Conservation (phyloP, 495 filamentous ascomycete genomes). For the Delitschia confertaspora region DNA sequence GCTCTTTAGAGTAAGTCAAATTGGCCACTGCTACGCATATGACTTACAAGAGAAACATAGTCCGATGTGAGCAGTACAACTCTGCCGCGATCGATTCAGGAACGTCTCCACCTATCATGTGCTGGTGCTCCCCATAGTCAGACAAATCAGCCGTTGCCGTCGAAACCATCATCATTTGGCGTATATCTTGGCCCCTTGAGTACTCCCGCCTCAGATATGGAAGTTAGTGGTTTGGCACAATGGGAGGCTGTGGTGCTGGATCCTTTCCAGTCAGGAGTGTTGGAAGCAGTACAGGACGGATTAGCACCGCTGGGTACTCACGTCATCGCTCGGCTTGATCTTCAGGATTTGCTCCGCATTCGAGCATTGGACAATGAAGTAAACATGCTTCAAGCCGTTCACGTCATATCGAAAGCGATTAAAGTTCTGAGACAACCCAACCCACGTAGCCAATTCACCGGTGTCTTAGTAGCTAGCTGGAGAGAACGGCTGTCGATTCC, state of each 20-base stretch:
- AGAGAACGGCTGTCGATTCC: constrained; percentile 32
- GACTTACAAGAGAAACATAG: too few relatives aligned
- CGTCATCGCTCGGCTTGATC: constrained; percentile 41
- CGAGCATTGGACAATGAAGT: constrained; percentile 29
- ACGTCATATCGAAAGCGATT: constrained; percentile 31
- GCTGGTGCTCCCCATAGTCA: constrained; percentile 2
- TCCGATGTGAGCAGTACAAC: background rate
- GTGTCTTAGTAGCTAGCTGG: constrained; percentile 46
- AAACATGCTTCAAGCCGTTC: constrained; percentile 33
- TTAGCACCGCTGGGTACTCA: constrained; percentile 18
- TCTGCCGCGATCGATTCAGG: constrained; percentile 16
- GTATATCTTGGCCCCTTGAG: constrained; percentile 42
- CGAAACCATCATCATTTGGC: constrained; percentile 42
- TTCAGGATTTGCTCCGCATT: constrained; percentile 31
- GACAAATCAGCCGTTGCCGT: constrained; percentile 4
- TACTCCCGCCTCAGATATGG: constrained; percentile 31
- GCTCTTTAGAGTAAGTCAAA: constrained; percentile 16
- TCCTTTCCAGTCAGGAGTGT: constrained; percentile 37
- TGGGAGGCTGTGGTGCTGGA: constrained; percentile 46
- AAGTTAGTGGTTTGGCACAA: constrained; percentile 35
- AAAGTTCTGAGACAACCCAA: constrained; percentile 12
- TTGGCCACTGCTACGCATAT: background rate
- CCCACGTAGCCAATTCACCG: constrained; percentile 32
- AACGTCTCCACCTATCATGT: constrained; percentile 14
- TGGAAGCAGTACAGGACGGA: constrained; percentile 33